These are phyloP conservation scores for Geosmithia putterillii DNA, from an alignment of 2,329 filamentous ascomycete genomes.

Conservation along the genomic window DNA sequence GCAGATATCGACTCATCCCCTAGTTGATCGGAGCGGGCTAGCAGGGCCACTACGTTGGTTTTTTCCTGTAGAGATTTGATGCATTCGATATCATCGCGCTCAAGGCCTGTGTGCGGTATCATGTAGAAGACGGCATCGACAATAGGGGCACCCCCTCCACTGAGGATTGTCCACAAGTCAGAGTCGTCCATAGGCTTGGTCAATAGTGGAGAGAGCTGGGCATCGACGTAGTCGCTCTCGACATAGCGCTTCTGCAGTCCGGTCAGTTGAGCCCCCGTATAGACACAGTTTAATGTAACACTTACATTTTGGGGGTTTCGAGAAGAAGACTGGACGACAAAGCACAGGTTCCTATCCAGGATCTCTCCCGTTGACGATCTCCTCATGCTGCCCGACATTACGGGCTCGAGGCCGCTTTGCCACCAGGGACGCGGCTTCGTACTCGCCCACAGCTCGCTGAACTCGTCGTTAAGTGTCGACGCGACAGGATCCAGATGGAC, in stretches of 20 bases:
- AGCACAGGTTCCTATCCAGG: conserved; percentile 84
- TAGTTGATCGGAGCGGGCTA: conserved; percentile 66
- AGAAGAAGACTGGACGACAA: conserved; percentile 72
- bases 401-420: conserved; percentile 70
- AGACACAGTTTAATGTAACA: conserved; percentile 3
- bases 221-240: conserved; percentile 61
- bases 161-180: conserved; percentile 66
- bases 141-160: conserved; percentile 69
- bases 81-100: conserved; percentile 49
- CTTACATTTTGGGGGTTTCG: conserved; percentile 39
- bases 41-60: conserved; percentile 76
- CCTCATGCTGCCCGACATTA: conserved; percentile 40
- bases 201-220: conserved; percentile 16
- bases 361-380: conserved; percentile 61
- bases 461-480: conserved; percentile 14
- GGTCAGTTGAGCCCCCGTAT: neutral
- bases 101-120: conserved; percentile 42
- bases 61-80: conserved; percentile 57
- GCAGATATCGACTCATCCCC: conserved; percentile 40
- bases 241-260: conserved; percentile 20
- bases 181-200: conserved; percentile 50
- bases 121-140: conserved; percentile 82
- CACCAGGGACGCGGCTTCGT: conserved; percentile 78
- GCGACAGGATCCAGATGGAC: conserved; percentile 73
- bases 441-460: conserved; percentile 64